Evolutionary conservation across 805 yeast genomes (phyloP).

Genomic region (Ogataea parapolymorpha): DNA sequence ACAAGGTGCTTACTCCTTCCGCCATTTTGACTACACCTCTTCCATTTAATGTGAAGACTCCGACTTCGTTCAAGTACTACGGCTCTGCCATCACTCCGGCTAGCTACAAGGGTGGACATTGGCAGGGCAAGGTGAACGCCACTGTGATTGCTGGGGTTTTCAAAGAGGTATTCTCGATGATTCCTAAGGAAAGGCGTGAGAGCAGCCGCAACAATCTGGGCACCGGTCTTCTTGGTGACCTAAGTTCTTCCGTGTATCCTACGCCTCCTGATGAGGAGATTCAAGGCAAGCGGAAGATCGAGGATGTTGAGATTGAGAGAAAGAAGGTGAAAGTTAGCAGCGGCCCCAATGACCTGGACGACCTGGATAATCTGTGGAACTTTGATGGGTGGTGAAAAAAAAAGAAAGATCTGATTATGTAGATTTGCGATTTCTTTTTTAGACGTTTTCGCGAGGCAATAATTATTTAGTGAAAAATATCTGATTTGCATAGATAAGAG

Average conservation of each 20-base stretch:
- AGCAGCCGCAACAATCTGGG: conserved; percentile 4
- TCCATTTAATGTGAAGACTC: conserved; percentile 35
- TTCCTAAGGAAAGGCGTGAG: conserved; percentile 21
- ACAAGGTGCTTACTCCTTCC: conserved; percentile 34
- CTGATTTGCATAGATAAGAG: conserved; percentile 6
- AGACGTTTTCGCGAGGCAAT: conserved; percentile 6
- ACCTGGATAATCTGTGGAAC: conserved; percentile 20
- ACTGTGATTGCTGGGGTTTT: conserved; percentile 44
- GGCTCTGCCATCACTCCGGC: conserved; percentile 19
- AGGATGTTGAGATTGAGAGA: conserved; percentile 9
- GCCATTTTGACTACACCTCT: conserved; percentile 39
- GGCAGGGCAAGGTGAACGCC: conserved; percentile 42
- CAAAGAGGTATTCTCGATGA: conserved; percentile 37
- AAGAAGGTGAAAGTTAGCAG: conserved; percentile 20
- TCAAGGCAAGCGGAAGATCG: conserved; percentile 9
- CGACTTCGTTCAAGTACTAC: conserved; percentile 39
- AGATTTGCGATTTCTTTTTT: conserved; percentile 5
- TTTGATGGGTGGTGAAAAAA: conserved; percentile 30
- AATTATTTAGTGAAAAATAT: background rate
- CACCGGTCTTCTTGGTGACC: conserved; percentile 9
- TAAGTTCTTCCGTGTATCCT: conserved; percentile 28
- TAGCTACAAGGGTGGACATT: conserved; percentile 11
- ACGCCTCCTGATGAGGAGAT: conserved; percentile 36
- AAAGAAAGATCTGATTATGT: conserved; percentile 1
- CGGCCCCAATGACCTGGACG: background rate